phyloP scores from a whole-genome alignment of 2,329 filamentous ascomycete species.

The Colletotrichum tropicale region DNA sequence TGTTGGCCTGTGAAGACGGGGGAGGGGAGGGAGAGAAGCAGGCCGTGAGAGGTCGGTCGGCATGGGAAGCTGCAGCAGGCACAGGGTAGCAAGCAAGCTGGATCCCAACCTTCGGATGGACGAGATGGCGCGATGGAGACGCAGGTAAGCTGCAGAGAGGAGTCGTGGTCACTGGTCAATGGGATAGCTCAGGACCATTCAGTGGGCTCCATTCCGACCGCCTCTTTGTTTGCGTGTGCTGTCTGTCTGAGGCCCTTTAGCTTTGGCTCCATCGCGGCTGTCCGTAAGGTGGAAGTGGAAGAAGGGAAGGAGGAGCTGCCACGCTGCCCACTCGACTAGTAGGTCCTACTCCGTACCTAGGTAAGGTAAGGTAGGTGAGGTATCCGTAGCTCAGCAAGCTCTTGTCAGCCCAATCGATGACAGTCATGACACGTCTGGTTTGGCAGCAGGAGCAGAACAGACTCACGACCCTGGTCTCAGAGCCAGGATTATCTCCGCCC shows the following conservation, averaged over 20 bases:
- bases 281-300: not conserved
- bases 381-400: not conserved
- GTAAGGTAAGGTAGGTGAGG: not conserved
- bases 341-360: too few species aligned
- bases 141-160: slow-evolving; percentile 8
- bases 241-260: not conserved
- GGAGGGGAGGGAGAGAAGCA: not conserved
- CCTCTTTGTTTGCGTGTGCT: slow-evolving; percentile 9
- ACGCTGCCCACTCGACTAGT: not conserved
- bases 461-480: not conserved
- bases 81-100: slow-evolving; percentile 1
- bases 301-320: not conserved
- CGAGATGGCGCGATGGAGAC: not conserved
- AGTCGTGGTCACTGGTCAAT: slow-evolving; percentile 20
- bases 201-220: slow-evolving; percentile 20
- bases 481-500: slow-evolving; percentile 6
- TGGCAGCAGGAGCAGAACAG: slow-evolving; percentile 2
- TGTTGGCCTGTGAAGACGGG: not conserved
- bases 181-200: not conserved
- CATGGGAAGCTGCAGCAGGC: not conserved
- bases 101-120: not conserved
- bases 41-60: not conserved
- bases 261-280: slow-evolving; percentile 16
- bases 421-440: slow-evolving; percentile 9
- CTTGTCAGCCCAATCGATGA: slow-evolving; percentile 19